phyloP scores from a whole-genome alignment of 345 rosid genomes.

The Hibiscus mutabilis region DNA sequence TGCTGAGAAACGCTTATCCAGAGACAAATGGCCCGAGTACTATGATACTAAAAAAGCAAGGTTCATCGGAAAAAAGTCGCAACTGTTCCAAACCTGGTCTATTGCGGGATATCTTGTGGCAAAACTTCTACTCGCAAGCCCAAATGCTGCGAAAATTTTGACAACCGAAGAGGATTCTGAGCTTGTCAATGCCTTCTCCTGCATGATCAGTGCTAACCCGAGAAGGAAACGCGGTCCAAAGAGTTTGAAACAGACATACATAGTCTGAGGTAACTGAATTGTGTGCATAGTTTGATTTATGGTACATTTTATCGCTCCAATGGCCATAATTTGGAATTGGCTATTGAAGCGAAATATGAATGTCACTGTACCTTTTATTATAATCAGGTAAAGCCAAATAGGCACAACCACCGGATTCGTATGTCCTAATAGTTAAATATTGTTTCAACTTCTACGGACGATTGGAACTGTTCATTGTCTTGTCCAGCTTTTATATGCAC shows the following conservation, averaged over 20 bases:
- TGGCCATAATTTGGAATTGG: slow-evolving; percentile 6
- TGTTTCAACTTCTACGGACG: neutral
- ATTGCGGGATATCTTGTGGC: slow-evolving; percentile 85
- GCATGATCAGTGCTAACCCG: slow-evolving; percentile 59
- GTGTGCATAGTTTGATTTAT: neutral
- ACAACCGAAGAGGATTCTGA: slow-evolving; percentile 69
- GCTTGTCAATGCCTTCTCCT: slow-evolving; percentile 58
- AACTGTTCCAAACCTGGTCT: slow-evolving; percentile 80
- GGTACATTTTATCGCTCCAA: neutral
- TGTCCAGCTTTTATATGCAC: neutral
- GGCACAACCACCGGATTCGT: neutral
- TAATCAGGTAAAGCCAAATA: neutral
- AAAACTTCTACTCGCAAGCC: slow-evolving; percentile 65
- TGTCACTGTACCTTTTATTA: neutral
- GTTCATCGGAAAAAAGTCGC: slow-evolving; percentile 81
- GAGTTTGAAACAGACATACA: slow-evolving; percentile 39
- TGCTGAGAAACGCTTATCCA: slow-evolving; percentile 57
- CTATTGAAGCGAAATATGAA: neutral
- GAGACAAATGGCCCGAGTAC: slow-evolving; percentile 90
- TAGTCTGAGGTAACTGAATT: slow-evolving; percentile 29
- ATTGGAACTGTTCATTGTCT: neutral
- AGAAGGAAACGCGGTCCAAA: slow-evolving; percentile 55
- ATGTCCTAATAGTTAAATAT: slow-evolving; percentile 2
- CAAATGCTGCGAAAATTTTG: slow-evolving; percentile 47
- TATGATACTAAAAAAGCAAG: slow-evolving; percentile 68